Base-by-base conservation (phyloP, 2,329 filamentous ascomycete genomes). In the Xylariaceae sp. region DNA sequence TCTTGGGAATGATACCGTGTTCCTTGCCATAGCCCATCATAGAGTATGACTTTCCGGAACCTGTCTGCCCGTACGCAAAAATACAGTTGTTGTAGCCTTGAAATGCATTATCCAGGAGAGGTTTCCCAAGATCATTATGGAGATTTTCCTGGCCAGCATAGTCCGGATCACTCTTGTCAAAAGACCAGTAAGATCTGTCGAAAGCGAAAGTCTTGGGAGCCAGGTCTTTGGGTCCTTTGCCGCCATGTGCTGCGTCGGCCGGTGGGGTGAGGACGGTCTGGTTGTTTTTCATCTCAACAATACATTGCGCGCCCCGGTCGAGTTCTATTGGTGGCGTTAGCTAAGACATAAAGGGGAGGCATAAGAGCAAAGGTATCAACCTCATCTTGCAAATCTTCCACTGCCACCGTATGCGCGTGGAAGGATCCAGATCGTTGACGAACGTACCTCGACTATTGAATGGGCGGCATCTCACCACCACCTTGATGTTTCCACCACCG, bases 21-120 rank as follows among this genome's bases (percentile, higher is more conserved):
- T 99, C 92, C 66, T 92, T 87, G 50, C 94, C 94, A 73, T 97
- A 99, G 46, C 94, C 94, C 94, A 99, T 99, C 92, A 99, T 99
- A 30, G 92, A 96, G 72, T 99, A 99, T 15, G 91, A 96, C 75
- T 99, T 99, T 73, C 94, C 94, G 1, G 94, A 97, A 63, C 94
- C 94, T 1, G 94, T 99, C 76, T 99, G 94, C 16, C 94, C 94
- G 69, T 99, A 99, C 13, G 94, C 94, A 70, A 99, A 99, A 68
- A 99, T 99, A 79, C 94, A 99, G 72, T 97, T 99, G 78, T 99
- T 97, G 77, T 97, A 99, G 42, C 94, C 94, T 67, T 92, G 85
- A 69, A 99, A 99, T 16, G 94, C 94, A 81, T 99, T 99, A 75
- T 99, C 92, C 62, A 99, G 80, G 54, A 99, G 80, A 49, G 94